Evolutionary conservation across 345 rosid species (phyloP).

Genomic region (Eucalyptus pauciflora): DNA sequence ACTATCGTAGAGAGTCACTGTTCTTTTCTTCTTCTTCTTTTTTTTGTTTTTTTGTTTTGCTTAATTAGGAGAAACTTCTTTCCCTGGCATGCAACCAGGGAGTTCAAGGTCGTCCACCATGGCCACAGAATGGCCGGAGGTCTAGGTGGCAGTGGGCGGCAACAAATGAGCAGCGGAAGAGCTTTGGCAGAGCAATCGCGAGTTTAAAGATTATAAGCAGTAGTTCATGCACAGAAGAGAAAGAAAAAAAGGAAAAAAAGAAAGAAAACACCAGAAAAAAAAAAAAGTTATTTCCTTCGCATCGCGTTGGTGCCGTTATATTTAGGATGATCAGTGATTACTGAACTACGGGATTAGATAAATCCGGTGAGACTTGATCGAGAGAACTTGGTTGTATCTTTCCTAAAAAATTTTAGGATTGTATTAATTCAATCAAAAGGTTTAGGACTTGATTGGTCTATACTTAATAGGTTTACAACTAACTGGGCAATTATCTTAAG

Average conservation of each 20-base stretch:
- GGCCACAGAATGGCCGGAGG: neutral
- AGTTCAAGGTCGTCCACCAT: neutral
- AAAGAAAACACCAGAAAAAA: neutral
- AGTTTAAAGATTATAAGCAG: neutral
- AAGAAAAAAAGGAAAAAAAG: neutral
- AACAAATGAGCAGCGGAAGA: neutral
- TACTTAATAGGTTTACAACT: neutral
- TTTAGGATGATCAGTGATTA: neutral
- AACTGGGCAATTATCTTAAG: accelerated
- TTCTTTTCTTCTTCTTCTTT: neutral
- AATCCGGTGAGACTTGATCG: accelerated
- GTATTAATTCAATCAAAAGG: accelerated
- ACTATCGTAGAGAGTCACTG: neutral
- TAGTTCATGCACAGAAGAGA: neutral
- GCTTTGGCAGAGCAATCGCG: neutral
- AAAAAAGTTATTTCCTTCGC: neutral
- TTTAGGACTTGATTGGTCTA: neutral
- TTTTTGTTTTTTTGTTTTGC: neutral
- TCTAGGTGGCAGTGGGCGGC: neutral
- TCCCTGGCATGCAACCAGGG: neutral
- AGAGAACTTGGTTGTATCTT: neutral
- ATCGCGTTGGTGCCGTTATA: accelerated
- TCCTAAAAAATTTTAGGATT: accelerated
- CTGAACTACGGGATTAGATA: accelerated
- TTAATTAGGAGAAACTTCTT: neutral